Percentiles rank a stretch among this genome's conserved stretches.
Conservation (phyloP, 1,284 basidiomycete genomes). For the Puccinia triticina region DNA sequence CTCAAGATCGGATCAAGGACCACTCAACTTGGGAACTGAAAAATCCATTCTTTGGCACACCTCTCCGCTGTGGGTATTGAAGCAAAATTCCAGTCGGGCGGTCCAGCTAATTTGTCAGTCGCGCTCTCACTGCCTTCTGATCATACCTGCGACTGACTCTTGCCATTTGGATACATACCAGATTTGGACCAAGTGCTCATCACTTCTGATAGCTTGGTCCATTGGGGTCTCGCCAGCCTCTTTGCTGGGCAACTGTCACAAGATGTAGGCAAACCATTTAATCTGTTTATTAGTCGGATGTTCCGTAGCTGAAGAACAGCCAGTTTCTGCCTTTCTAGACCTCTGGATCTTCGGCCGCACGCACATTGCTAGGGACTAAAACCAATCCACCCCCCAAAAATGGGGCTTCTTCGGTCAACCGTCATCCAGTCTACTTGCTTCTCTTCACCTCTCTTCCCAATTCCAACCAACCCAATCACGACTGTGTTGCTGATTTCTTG, state of each 20-base stretch:
- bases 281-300: background rate
- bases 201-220: conserved; percentile 17
- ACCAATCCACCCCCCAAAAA: background rate
- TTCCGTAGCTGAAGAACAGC: background rate
- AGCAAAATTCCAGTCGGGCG: conserved; percentile 18
- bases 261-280: conserved; percentile 8
- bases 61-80: conserved; percentile 22
- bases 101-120: conserved; percentile 43
- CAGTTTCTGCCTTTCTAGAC: background rate
- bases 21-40: no score
- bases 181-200: conserved; percentile 33
- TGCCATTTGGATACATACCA: background rate
- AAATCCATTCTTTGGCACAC: conserved; percentile 17
- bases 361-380: background rate
- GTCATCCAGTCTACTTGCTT: conserved; percentile 33
- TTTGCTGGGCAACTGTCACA: background rate
- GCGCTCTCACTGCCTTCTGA: background rate
- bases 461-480: background rate
- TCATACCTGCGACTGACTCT: background rate
- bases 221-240: conserved; percentile 13
- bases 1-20: conserved; percentile 12
- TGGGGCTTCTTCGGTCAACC: conserved; percentile 16
- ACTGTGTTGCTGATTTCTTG: background rate
- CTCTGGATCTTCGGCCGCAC: background rate
- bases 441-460: conserved; percentile 24